Evolutionary conservation across 768 basidiomycete genomes (phyloP).

Genomic region (Cystobasidium ongulense): DNA sequence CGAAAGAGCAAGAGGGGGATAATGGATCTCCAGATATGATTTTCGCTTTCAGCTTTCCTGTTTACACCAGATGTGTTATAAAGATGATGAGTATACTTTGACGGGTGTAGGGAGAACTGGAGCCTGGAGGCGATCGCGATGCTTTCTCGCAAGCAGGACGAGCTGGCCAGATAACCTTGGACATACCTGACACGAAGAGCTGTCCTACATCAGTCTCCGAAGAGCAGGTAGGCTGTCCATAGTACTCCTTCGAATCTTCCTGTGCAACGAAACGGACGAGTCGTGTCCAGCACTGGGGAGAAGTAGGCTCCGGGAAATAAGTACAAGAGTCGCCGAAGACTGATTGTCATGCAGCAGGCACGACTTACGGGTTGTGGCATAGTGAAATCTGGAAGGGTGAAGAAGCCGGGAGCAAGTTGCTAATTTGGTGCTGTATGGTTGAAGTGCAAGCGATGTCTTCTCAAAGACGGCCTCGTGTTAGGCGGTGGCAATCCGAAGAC

Average conservation of each 20-base stretch:
- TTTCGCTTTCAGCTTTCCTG: constrained; percentile 3
- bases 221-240: constrained; percentile 10
- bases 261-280: constrained; percentile 18
- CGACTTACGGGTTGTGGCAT: too few species aligned
- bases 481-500: background rate
- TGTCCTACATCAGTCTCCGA: constrained; percentile 1
- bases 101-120: background rate
- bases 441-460: background rate
- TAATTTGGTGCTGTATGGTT: too few species aligned
- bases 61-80: too few species aligned
- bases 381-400: too few species aligned
- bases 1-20: constrained; percentile 2
- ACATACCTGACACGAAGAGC: constrained; percentile 1
- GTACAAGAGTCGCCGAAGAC: too few species aligned
- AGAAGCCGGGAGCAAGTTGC: too few species aligned
- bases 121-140: background rate
- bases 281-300: constrained; percentile 13
- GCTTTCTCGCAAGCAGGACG: background rate
- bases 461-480: background rate
- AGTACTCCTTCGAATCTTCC: constrained; percentile 25
- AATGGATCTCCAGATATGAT: constrained; percentile 10
- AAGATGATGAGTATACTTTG: too few species aligned
- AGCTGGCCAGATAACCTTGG: too few species aligned
- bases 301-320: background rate
- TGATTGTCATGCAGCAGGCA: too few species aligned